Evolutionary conservation across 2,329 filamentous ascomycete species (phyloP), one percentile per base, ranked within the genome.

Genomic region (Nothophoma quercina): DNA sequence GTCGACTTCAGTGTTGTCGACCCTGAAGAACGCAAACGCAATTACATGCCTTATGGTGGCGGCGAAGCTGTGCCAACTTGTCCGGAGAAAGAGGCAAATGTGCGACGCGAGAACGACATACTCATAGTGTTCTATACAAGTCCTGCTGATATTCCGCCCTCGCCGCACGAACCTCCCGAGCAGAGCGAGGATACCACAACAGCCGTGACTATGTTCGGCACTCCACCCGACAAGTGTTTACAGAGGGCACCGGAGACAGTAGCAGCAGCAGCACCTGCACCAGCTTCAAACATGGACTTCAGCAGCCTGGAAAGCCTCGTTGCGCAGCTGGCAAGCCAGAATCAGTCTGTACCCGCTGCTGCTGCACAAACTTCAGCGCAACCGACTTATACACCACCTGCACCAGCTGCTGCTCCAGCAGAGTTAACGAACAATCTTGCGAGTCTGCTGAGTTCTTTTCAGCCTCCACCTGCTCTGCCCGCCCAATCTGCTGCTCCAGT

Each of bases 121-220:
- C 64, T 81, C 22, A 75, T 81, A 65, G 78, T 79, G 9, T 76
- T 77, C 61, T 81, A 81, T 60, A 66, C 70, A 7, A 68, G 75
- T 46, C 63, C 69, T 7, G 72, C 69, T 22, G 79, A 81, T 47
- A 79, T 81, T 42, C 79, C 79, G 9, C 63, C 77, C 0, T 76
- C 73, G 48, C 79, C 79, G 1, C 71, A 74, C 22, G 79, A 81
- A 28, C 78, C 78, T 12, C 44, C 67, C 2, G 73, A 80, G 47
- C 67, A 74, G 26, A 65, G 46, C 9, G 59, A 62, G 40, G 60
- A 63, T 10, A 26, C 48, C 13, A 40, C 57, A 6, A 35, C 59
- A 18, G 26, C 54, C 25, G 59, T 53, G 5, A 72, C 67, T 18
- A 56, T 69, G 5, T 79, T 81, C 52, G 79, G 78, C 3, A 25